Evolutionary conservation across 1,284 basidiomycete species (phyloP).

Genomic region (Ceraceosorus bombacis): DNA sequence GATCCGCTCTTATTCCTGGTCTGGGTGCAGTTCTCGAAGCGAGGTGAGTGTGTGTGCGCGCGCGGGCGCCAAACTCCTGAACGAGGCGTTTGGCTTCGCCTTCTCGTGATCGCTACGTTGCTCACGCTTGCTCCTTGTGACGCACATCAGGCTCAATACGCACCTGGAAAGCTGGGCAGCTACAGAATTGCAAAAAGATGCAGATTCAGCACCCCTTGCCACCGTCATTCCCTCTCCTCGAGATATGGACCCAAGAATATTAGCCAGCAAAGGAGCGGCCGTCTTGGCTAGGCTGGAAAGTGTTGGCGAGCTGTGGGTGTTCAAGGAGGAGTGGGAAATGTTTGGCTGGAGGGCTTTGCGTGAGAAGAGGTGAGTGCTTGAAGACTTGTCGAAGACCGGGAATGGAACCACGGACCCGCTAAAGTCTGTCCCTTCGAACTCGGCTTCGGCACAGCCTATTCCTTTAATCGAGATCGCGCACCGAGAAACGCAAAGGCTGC

Average conservation of each 20-base stretch:
- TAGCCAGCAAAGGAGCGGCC: slow-evolving; percentile 92
- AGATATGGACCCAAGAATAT: slow-evolving; percentile 78
- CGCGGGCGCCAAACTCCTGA: neutral
- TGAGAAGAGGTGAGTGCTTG: slow-evolving; percentile 42
- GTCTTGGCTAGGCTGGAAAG: slow-evolving; percentile 87
- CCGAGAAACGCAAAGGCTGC: no score
- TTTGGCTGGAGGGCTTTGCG: slow-evolving; percentile 53
- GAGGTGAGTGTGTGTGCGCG: slow-evolving; percentile 20
- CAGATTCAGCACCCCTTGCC: slow-evolving; percentile 50
- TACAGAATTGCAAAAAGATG: slow-evolving; percentile 17
- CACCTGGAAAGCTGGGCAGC: slow-evolving; percentile 16
- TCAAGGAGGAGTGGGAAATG: slow-evolving; percentile 70
- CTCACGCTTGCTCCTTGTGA: slow-evolving; percentile 9
- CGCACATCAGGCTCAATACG: slow-evolving; percentile 10
- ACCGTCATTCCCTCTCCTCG: slow-evolving; percentile 86
- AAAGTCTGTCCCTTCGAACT: no score
- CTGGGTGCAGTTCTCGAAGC: slow-evolving; percentile 46
- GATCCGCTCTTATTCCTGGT: slow-evolving; percentile 57
- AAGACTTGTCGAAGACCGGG: no score
- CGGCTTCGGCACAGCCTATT: no score
- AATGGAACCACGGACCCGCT: no score
- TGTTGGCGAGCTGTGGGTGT: slow-evolving; percentile 78
- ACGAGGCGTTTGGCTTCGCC: neutral
- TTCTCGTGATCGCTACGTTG: neutral
- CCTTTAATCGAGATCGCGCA: no score